Percentiles rank a stretch among this genome's conserved stretches.
Conservation (phyloP, 1,139 yeast species). For the Saccharomyces hybrid region DNA sequence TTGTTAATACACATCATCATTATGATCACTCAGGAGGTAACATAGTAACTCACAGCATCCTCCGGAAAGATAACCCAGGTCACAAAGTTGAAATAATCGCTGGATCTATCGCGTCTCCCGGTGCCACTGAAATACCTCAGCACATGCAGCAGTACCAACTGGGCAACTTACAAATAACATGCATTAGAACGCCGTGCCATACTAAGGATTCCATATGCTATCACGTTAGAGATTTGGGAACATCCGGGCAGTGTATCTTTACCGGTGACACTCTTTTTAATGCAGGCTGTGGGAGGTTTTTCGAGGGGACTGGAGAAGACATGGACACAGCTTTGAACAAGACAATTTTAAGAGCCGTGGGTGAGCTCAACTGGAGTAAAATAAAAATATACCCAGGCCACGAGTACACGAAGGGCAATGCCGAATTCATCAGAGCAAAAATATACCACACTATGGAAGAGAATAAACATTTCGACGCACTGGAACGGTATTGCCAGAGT, state of each 20-base stretch:
- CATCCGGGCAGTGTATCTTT: too few relatives aligned
- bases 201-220: too few relatives aligned
- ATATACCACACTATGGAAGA: slow-evolving; percentile 42
- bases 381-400: slow-evolving; percentile 78
- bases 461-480: slow-evolving; percentile 44
- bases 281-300: too few relatives aligned
- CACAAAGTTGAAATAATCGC: slow-evolving; percentile 60
- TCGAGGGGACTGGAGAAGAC: too few relatives aligned
- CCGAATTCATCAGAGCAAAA: slow-evolving; percentile 57
- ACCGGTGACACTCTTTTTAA: too few relatives aligned
- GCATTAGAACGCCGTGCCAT: too few relatives aligned
- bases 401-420: slow-evolving; percentile 82
- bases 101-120: slow-evolving; percentile 42
- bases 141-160: too few relatives aligned
- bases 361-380: slow-evolving; percentile 20
- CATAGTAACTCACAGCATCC: slow-evolving; percentile 32
- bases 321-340: too few relatives aligned
- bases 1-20: slow-evolving; percentile 94
- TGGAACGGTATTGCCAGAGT: slow-evolving; percentile 43
- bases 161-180: too few relatives aligned
- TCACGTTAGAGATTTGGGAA: too few relatives aligned
- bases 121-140: slow-evolving; percentile 27
- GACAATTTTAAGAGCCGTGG: too few relatives aligned
- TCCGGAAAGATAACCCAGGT: slow-evolving; percentile 30
- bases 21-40: slow-evolving; percentile 94